phyloP scores from a whole-genome alignment of 225 moss, liverwort and hornwort genomes.

The Rhytidiadelphus loreus region DNA sequence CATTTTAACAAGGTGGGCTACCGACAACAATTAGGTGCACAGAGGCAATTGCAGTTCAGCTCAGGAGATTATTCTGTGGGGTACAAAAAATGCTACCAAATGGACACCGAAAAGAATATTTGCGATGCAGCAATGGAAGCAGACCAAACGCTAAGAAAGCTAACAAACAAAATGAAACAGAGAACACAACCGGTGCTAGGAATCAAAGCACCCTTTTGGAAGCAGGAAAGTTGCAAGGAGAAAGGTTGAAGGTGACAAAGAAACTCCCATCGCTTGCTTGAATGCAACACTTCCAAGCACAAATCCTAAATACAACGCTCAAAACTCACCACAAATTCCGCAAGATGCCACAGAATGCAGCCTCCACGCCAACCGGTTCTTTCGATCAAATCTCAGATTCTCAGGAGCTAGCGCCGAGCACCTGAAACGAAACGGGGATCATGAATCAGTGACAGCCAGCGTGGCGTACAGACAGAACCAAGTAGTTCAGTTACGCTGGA shows the following conservation, averaged over 20 bases:
- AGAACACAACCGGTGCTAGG: accelerated
- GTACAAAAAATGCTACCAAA: not conserved
- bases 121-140: not conserved
- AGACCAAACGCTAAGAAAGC: not conserved
- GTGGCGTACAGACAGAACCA: not conserved
- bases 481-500: accelerated
- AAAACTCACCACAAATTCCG: not conserved
- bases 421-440: not conserved
- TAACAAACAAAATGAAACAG: not conserved
- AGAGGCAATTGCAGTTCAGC: too few species aligned
- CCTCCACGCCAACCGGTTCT: not conserved
- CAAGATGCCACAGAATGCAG: not conserved
- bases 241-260: not conserved
- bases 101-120: not conserved
- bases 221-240: not conserved
- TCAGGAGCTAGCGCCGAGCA: not conserved
- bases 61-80: not conserved
- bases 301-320: too few species aligned
- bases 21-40: not conserved
- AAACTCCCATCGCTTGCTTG: not conserved
- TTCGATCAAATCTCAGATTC: not conserved
- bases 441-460: not conserved
- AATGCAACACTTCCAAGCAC: not conserved
- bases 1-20: not conserved
- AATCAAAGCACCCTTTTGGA: not conserved